Evolutionary conservation across 495 filamentous ascomycete genomes (phyloP), one percentile per base, ranked within the genome.

Genomic region (Poronia punctata): DNA sequence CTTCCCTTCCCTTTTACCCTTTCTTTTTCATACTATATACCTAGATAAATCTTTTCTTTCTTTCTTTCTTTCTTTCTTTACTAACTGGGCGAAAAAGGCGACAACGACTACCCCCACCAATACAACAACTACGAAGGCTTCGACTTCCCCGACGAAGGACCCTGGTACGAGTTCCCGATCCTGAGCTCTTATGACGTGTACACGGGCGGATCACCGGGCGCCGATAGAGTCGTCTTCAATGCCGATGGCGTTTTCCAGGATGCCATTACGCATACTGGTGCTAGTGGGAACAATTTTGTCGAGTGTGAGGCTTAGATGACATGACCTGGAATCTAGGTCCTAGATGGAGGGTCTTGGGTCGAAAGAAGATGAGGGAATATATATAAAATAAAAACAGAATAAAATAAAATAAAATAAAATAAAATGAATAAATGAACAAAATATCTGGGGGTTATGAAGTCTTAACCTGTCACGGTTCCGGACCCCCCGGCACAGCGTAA

Each of bases 71-170:
- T 17, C 5, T 20, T 21, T 24, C 2, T 30, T 39, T 7, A 42
- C 43, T 40, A 22, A 28, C 17, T 20, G 12, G 5, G 14, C 14
- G 5, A 21, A 12, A 27, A 14, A 56, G 53, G 53, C 40, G 49
- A 40, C 42, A 65, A 71, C 56, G 50, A 59, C 47, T 87, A 87
- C 57, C 83, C 83, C 0, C 83, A 87, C 62, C 61, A 66, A 34
- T 86, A 85, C 68, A 74, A 85, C 54, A 69, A 87, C 71, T 78
- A 78, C 57, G 84, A 88, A 56, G 79, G 76, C 26, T 85, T 87
- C 58, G 62, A 59, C 39, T 87, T 88, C 63, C 65, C 71, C 23
- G 68, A 60, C 28, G 9, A 32, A 7, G 47, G 45, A 1, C 78
- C 80, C 0, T 87, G 78, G 64, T 80, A 83, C 46, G 83, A 87